phyloP scores from a whole-genome alignment of 495 filamentous ascomycete genomes.

The Penicillium nucicola region DNA sequence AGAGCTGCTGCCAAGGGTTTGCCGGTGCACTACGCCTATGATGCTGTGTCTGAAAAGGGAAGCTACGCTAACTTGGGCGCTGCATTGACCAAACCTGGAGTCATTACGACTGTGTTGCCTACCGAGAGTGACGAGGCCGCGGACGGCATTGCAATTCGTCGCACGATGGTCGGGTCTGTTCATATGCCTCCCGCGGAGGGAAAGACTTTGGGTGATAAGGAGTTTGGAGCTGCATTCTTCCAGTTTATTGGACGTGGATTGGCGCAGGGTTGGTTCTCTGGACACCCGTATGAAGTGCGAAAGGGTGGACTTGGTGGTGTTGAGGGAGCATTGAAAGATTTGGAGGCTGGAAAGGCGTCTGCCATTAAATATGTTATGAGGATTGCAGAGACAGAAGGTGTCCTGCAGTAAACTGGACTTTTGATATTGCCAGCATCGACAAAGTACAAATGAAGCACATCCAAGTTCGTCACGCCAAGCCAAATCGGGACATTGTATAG shows the following conservation, averaged over 20 bases:
- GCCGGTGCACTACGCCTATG: conserved; percentile 49
- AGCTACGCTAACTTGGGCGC: conserved; percentile 29
- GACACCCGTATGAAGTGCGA: conserved; percentile 60
- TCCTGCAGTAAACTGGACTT: not conserved
- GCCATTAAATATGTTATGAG: conserved; percentile 68
- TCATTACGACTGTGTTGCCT: conserved; percentile 53
- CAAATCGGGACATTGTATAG: conserved; percentile 2
- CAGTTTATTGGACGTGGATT: conserved; percentile 51
- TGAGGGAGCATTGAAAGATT: conserved; percentile 49
- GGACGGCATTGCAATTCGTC: conserved; percentile 8
- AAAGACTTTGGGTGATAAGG: conserved; percentile 32
- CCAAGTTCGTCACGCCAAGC: not conserved
- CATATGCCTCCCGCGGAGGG: conserved; percentile 8
- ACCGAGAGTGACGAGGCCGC: conserved; percentile 28
- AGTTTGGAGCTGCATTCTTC: conserved; percentile 57
- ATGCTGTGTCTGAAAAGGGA: conserved; percentile 57
- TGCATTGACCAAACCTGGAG: conserved; percentile 29
- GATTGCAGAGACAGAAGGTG: conserved; percentile 56
- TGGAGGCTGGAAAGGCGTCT: conserved; percentile 63
- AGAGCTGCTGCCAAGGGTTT: conserved; percentile 12
- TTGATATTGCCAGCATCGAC: too few species aligned
- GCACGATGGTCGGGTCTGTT: conserved; percentile 14
- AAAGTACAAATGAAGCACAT: not conserved
- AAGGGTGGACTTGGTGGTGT: conserved; percentile 58
- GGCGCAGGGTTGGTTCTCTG: conserved; percentile 57